These are phyloP conservation scores for Pestalotiopsis sp. DNA, from an alignment of 2,329 filamentous ascomycete species.

Conservation along the genomic window DNA sequence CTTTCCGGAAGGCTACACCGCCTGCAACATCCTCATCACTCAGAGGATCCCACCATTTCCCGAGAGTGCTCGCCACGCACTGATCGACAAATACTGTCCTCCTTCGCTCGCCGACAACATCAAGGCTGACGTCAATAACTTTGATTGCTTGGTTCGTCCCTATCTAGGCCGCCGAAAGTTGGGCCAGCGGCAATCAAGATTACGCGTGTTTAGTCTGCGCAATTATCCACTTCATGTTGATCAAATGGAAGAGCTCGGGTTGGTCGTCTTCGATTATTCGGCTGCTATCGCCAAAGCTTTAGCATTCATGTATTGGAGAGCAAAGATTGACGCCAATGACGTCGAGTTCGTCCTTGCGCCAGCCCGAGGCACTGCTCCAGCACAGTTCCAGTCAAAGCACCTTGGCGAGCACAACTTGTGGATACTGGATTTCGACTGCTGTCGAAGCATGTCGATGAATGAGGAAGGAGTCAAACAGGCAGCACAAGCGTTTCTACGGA, in stretches of 20 bases:
- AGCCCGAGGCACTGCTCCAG: conserved; percentile 16
- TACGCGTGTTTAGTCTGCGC: conserved; percentile 39
- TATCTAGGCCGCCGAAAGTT: conserved; percentile 45
- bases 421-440: conserved; percentile 51
- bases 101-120: background rate
- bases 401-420: conserved; percentile 29
- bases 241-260: conserved; percentile 45
- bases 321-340: conserved; percentile 50
- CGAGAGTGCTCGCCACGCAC: conserved; percentile 11
- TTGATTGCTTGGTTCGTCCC: conserved; percentile 50
- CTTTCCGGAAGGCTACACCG: conserved; percentile 19
- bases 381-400: conserved; percentile 6
- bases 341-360: conserved; percentile 56
- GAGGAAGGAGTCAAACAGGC: conserved; percentile 40
- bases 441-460: conserved; percentile 35
- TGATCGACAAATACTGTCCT: conserved; percentile 21
- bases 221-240: conserved; percentile 53
- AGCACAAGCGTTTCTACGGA: conserved; percentile 44
- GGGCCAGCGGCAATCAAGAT: background rate
- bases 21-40: conserved; percentile 29
- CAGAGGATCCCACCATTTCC: conserved; percentile 29
- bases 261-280: conserved; percentile 39
- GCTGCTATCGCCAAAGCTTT: conserved; percentile 49
- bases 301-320: conserved; percentile 51
- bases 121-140: conserved; percentile 30